Evolutionary conservation across 78 protist genomes (phyloP), one percentile per base, ranked within the genome.

Genomic region (Dictyostelium purpureum): DNA sequence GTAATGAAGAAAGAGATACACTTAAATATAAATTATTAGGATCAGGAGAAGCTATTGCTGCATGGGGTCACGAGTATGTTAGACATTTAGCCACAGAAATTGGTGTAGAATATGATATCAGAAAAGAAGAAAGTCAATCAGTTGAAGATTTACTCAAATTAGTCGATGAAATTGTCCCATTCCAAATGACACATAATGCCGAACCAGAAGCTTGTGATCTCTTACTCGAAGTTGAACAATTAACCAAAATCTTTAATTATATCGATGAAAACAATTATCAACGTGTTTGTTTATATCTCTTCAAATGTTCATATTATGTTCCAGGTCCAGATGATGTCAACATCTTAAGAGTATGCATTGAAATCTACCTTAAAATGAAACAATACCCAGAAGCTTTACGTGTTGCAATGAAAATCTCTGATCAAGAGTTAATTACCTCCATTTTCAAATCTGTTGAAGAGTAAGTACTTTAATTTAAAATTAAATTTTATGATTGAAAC

Each of bases 21-120:
- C 94, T 98, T 14, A 54, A 90, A 37, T 98, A 73, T 93, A 90
- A 95, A 40, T 91, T 97, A 65, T 3, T 37, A 4, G 99, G 99
- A 21, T 10, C 90, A 47, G 59, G 24, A 18, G 97, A 82, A 28
- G 89, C 88, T 16, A 61, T 99, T 2, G 97, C 88, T 2, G 0
- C 56, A 33, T 99, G 99, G 99, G 99, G 99, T 1, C 99, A 98
- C 90, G 99, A 99, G 63, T 99, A 94, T 79, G 96, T 98, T 56
- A 49, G 95, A 52, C 69, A 59, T 47, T 81, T 97, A 19, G 76
- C 96, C 1, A 96, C 76, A 4, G 99, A 98, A 80, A 82, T 98
- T 35, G 96, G 83, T 49, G 94, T 4, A 7, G 97, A 90, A 79
- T 97, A 89, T 54, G 63, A 71, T 26, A 75, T 16, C 10, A 94